phyloP scores from a whole-genome alignment of 371 early-diverging fungal genomes.

The Mucor ambiguus region DNA sequence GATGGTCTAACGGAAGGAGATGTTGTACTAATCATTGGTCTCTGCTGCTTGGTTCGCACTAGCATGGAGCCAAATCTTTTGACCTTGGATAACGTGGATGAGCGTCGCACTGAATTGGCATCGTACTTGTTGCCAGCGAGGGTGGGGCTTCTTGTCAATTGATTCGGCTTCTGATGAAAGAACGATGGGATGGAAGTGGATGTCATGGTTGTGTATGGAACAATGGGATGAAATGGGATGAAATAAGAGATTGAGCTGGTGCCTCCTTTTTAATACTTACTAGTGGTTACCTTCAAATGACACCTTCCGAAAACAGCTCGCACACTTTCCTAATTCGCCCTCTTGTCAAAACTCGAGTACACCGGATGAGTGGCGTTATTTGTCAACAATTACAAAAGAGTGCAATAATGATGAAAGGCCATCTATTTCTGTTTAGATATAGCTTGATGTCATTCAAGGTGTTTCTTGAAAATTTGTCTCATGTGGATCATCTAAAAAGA shows the following conservation, averaged over 20 bases:
- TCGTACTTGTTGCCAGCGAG: background rate
- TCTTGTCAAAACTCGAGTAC: too few relatives aligned
- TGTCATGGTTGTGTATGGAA: background rate
- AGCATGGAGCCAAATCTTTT: constrained; percentile 4
- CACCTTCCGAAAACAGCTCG: too few relatives aligned
- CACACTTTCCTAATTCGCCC: too few relatives aligned
- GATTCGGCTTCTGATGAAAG: background rate
- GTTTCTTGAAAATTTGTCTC: too few relatives aligned
- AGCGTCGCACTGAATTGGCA: background rate
- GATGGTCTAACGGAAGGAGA: background rate
- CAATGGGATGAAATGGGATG: too few relatives aligned
- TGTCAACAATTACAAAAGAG: too few relatives aligned
- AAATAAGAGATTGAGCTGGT: too few relatives aligned
- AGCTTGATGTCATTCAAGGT: background rate
- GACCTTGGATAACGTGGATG: constrained; percentile 7
- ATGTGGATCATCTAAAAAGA: too few relatives aligned
- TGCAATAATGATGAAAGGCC: too few relatives aligned
- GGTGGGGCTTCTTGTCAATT: background rate
- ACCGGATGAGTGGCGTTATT: too few relatives aligned
- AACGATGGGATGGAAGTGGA: background rate
- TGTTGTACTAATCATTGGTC: background rate
- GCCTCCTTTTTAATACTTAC: too few relatives aligned
- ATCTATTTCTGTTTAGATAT: background rate
- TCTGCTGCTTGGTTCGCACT: background rate
- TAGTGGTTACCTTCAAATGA: too few relatives aligned